Base-by-base conservation (phyloP, 2,329 filamentous ascomycete species). In the Tolypocladium album region DNA sequence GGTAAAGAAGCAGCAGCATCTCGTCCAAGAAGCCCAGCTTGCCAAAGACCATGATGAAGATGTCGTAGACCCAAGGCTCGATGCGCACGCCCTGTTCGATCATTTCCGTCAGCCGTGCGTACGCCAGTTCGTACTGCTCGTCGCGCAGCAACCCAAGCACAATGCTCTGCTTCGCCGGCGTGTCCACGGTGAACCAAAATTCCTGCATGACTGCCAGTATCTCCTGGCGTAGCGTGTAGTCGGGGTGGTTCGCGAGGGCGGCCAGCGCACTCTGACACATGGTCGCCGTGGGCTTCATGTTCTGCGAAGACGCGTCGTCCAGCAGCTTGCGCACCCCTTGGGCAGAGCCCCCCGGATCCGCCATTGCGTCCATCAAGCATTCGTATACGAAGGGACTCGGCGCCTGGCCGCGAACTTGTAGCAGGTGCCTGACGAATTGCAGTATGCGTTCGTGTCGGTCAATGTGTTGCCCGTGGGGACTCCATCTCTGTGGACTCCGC, bases 221-320 rank as follows among this genome's bases (percentile, higher is more conserved):
- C 42, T 87, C 80, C 58, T 83, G 82, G 42, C 92, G 86, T 31
- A 94, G 76, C 7, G 91, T 65, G 66, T 95, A 93, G 72, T 97
- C 89, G 0, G 93, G 90, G 70, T 97, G 94, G 11, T 94, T 83
- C 0, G 89, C 84, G 31, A 97, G 78, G 6, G 83, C 87, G 79
- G 88, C 63, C 24, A 97, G 75, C 2, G 88, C 84, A 62, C 84
- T 84, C 71, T 92, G 87, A 67, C 90, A 93, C 2, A 89, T 80
- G 4, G 79, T 78, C 0, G 81, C 79, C 64, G 91, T 89, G 9
- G 85, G 79, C 50, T 82, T 75, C 53, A 97, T 77, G 0, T 78
- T 79, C 50, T 80, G 76, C 1, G 74, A 70, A 52, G 80, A 78
- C 86, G 97, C 89, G 67, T 96, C 90, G 27, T 82, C 75, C 31